phyloP scores from a whole-genome alignment of 2,329 filamentous ascomycete species.

The Cladophialophora exuberans region DNA sequence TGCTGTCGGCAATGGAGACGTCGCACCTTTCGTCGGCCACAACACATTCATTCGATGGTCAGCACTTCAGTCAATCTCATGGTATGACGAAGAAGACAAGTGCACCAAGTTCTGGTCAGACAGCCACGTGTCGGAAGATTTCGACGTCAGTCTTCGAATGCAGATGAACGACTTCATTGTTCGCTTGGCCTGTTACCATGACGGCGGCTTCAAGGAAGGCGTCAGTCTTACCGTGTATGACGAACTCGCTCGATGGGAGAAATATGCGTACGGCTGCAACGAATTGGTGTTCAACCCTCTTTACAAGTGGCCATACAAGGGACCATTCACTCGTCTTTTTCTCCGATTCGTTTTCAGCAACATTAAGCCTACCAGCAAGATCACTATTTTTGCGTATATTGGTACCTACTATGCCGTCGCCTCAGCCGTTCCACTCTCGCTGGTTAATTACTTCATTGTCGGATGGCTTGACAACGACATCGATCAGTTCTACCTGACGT shows the following conservation, averaged over 20 bases:
- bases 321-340: constrained; percentile 81
- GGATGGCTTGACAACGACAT: constrained; percentile 71
- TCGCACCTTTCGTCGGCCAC: constrained; percentile 76
- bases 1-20: constrained; percentile 71
- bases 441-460: constrained; percentile 71
- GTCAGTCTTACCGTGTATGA: constrained; percentile 84
- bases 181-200: constrained; percentile 69
- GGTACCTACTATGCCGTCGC: constrained; percentile 74
- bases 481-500: constrained; percentile 69
- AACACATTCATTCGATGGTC: constrained; percentile 75
- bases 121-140: constrained; percentile 75
- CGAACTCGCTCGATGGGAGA: constrained; percentile 83
- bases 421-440: constrained; percentile 66
- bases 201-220: constrained; percentile 74
- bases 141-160: constrained; percentile 73
- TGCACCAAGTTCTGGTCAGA: constrained; percentile 73
- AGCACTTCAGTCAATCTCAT: constrained; percentile 64
- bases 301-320: constrained; percentile 70
- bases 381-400: constrained; percentile 73
- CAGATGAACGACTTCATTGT: constrained; percentile 70
- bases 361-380: constrained; percentile 62
- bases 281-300: constrained; percentile 81
- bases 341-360: constrained; percentile 71
- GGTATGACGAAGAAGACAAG: constrained; percentile 58
- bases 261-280: constrained; percentile 83